Conservation (phyloP, 1,284 basidiomycete species). For the Leccinum subrobustum region DNA sequence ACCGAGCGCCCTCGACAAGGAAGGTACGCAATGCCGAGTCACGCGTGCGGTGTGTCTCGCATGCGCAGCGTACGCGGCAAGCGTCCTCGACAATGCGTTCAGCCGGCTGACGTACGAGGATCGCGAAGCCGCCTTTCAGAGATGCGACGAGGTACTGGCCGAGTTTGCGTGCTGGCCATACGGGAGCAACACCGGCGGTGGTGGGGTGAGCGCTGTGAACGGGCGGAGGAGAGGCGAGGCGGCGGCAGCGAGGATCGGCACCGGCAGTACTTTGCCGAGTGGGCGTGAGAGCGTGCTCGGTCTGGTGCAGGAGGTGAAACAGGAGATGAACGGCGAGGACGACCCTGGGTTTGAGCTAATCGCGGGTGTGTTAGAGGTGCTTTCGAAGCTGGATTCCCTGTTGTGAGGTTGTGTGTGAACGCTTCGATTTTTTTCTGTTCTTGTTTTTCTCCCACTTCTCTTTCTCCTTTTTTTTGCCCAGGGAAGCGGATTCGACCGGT, state of each 20-base stretch:
- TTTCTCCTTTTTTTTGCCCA: neutral
- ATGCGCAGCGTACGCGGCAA: conserved; percentile 88
- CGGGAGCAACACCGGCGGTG: conserved; percentile 46
- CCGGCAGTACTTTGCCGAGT: no score
- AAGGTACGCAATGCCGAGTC: conserved; percentile 76
- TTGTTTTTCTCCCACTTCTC: neutral
- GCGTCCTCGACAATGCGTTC: conserved; percentile 93
- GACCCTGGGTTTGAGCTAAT: no score
- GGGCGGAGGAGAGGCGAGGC: conserved; percentile 40
- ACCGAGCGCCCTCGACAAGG: conserved; percentile 67
- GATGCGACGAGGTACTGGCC: conserved; percentile 87
- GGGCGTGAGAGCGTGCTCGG: no score
- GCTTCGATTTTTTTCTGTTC: neutral
- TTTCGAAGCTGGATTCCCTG: no score
- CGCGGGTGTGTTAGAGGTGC: no score
- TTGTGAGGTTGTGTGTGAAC: conserved; percentile 27
- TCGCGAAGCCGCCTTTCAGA: conserved; percentile 84
- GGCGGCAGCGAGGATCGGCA: conserved; percentile 28
- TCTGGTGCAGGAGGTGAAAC: no score
- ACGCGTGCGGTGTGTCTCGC: conserved; percentile 82
- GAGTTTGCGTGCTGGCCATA: conserved; percentile 93
- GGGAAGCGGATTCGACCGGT: neutral
- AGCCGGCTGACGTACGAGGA: conserved; percentile 86
- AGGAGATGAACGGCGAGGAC: no score
- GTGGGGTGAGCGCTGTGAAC: conserved; percentile 8